Evolutionary conservation across 2,329 filamentous ascomycete species (phyloP).

Genomic region (Arthroderma sp.): DNA sequence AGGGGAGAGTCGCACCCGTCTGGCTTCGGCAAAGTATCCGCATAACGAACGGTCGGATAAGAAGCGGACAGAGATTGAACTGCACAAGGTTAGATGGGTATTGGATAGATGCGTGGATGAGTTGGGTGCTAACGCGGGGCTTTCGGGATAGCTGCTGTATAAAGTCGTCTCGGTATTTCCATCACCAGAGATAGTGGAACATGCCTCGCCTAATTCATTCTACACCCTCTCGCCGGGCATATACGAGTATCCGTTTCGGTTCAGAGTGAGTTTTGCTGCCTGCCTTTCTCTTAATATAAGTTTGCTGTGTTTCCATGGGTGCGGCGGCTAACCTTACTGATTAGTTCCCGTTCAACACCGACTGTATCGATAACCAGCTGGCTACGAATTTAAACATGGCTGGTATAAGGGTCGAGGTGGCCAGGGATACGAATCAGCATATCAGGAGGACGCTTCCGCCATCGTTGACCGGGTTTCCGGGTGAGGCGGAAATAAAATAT

Average conservation of each 20-base stretch:
- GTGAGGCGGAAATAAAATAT: conserved; percentile 81
- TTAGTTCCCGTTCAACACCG: conserved; percentile 41
- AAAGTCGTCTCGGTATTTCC: conserved; percentile 38
- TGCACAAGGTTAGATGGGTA: conserved; percentile 34
- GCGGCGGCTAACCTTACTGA: neutral
- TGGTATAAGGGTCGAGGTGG: conserved; percentile 36
- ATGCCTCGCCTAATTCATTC: conserved; percentile 23
- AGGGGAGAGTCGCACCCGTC: conserved; percentile 37
- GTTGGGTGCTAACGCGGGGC: neutral
- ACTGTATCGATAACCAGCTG: conserved; percentile 36
- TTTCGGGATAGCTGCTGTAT: conserved; percentile 33
- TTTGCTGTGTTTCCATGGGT: neutral
- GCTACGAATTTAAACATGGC: conserved; percentile 36
- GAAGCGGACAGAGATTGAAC: conserved; percentile 37
- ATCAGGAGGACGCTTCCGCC: conserved; percentile 79
- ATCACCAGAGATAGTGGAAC: conserved; percentile 30
- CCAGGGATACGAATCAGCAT: conserved; percentile 44
- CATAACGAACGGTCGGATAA: conserved; percentile 35
- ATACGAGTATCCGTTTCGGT: conserved; percentile 39
- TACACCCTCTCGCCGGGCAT: conserved; percentile 37
- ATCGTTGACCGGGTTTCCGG: conserved; percentile 73
- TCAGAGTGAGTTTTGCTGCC: conserved; percentile 37
- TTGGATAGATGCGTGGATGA: neutral
- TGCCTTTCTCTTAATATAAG: too few species aligned
- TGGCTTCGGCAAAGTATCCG: conserved; percentile 30